Base-by-base conservation (phyloP, 768 basidiomycete species). In the Tubosaeta sp. region DNA sequence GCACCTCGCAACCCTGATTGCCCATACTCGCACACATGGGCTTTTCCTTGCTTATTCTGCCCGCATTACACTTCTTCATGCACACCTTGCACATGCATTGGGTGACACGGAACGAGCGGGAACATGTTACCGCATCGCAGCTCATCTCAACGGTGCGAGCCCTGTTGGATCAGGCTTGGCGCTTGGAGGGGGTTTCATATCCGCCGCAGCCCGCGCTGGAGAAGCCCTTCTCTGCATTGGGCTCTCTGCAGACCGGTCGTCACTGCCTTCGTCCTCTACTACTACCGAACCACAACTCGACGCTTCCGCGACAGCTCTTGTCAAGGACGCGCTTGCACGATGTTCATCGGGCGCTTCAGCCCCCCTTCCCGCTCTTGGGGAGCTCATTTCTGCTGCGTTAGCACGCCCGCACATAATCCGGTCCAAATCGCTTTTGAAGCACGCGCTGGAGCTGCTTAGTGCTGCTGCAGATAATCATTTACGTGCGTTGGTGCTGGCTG, bases 1-100 rank as follows among this genome's bases (percentile, higher is more conserved):
- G 73, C 70, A 74, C 22, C 72, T 84, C 1, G 61, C 73, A 48
- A 58, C 65, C 1, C 65, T 86, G 3, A 80, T 86, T 36, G 78
- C 87, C 2, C 83, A 86, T 57, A 75, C 80, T 5, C 81, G 86
- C 9, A 81, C 79, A 0, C 64, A 77, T 46, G 61, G 66, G n/a
- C 67, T 87, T 34, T 91, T 86, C 58, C 52, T 62, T 27, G 44
- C 64, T 0, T 89, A 83, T 59, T 72, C 81, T 2, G 76, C 83
- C 1, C 80, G 84, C 4, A 80, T 89, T 11, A 76, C 84, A 6
- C 72, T 90, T 7, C 77, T 84, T 51, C 78, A 87, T 46, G 88
- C 82, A 0, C 86, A 91, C 53, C 77, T 90, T 25, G 83, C 86
- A 5, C 88, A 91, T 62, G 80, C 86, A 2, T 67, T 79, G 4